Evolutionary conservation across 2,329 filamentous ascomycete genomes (phyloP), one percentile per base, ranked within the genome.

Genomic region (Diaporthe citrichinensis): DNA sequence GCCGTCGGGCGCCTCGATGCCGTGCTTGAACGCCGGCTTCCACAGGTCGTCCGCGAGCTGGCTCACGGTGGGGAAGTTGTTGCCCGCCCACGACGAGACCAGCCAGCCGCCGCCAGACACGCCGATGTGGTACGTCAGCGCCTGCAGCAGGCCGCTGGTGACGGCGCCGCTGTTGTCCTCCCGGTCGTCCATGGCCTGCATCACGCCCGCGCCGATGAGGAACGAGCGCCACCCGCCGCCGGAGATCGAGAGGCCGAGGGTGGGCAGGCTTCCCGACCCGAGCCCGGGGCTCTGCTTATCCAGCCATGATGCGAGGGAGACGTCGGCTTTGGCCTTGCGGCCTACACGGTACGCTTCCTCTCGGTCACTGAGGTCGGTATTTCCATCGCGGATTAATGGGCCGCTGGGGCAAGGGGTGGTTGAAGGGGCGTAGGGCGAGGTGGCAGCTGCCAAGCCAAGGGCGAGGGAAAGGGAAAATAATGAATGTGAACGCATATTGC

Each of bases 81-180:
- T 73, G 14, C 72, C 72, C 23, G 72, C 59, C 72, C 59, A 73
- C 9, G 46, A 49, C 20, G 72, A 67, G 1, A 68, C 46, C 0
- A 73, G 31, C 72, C 72, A 73, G 20, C 59, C 72, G 25, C 72
- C 72, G 10, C 72, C 72, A 2, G 72, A 73, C 12, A 73, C 72
- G 15, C 72, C 72, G 7, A 59, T 58, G n/a, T 73, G 72, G 17
- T 73, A 73, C 8, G 39, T 68, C 28, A 73, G 15, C 4, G 72
- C 72, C 39, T 73, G 72, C 4, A 73, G 34, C 5, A 73, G 59
- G 20, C 72, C 72, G 23, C 61, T 73, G 4, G 59, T 68, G 6
- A 34, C 53, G n/a, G 44, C 61, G 34, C 34, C 49, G 34, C 49
- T 36, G 44, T 67, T 6, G 36, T 1, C 36, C 3, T 39, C 72